These are phyloP conservation scores for Cyamopsis tetragonoloba DNA, from an alignment of 306 rosid species.

Conservation along the genomic window DNA sequence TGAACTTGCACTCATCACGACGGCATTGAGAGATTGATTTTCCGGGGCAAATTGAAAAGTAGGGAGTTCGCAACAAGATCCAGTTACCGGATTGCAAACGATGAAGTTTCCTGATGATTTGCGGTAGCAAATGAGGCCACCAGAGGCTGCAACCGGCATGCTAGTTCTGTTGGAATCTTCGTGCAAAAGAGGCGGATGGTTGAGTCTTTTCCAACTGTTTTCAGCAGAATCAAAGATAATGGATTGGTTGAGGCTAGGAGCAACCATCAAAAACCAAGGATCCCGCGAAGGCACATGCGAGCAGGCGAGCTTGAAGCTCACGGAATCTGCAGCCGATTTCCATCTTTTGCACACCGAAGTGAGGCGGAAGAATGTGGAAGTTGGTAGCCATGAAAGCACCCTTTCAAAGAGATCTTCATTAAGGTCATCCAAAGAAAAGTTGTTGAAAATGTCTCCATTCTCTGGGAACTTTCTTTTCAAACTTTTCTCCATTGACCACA, in stretches of 20 bases:
- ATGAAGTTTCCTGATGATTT: conserved; percentile 46
- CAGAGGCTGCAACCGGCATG: conserved; percentile 88
- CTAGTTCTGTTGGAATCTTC: conserved; percentile 34
- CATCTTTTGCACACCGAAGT: conserved; percentile 89
- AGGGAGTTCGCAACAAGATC: conserved; percentile 57
- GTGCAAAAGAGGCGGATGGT: conserved; percentile 42
- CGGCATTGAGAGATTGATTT: conserved; percentile 60
- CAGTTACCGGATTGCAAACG: conserved; percentile 69
- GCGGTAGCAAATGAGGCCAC: conserved; percentile 83
- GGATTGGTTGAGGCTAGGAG: conserved; percentile 58
- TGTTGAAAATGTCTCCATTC: conserved; percentile 27
- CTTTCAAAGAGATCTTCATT: conserved; percentile 85
- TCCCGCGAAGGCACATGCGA: conserved; percentile 62
- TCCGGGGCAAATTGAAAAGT: conserved; percentile 37
- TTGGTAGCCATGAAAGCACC: conserved; percentile 83
- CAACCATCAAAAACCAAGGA: conserved; percentile 93
- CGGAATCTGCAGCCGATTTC: conserved; percentile 70
- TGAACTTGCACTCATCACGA: conserved; percentile 59
- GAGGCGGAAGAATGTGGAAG: conserved; percentile 80
- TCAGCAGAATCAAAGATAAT: conserved; percentile 73
- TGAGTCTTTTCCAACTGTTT: conserved; percentile 65
- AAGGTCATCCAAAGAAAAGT: conserved; percentile 64
- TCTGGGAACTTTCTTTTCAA: conserved; percentile 70
- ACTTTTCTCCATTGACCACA: conserved; percentile 45
- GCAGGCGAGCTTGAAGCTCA: conserved; percentile 84